A percentile compares a stretch with the other conserved stretches of the same genome.
These are phyloP conservation scores for Yamadazyma phyllophila DNA, from an alignment of 805 yeast species.

Conservation along the genomic window DNA sequence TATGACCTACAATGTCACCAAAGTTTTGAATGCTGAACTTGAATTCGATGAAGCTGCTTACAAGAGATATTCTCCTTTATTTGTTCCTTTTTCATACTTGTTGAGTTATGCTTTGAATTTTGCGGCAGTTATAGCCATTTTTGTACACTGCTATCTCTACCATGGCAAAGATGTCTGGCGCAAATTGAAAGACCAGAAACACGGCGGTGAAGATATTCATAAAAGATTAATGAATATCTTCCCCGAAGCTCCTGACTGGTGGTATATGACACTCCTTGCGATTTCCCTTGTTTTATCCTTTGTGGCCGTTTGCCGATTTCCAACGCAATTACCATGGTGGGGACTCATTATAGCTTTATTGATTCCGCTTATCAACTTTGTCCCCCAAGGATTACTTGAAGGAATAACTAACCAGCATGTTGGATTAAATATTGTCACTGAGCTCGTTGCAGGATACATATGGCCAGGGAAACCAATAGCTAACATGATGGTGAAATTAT, in stretches of 20 bases:
- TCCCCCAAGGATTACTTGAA: constrained; percentile 31
- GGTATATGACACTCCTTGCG: constrained; percentile 33
- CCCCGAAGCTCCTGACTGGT: constrained; percentile 42
- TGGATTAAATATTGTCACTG: constrained; percentile 36
- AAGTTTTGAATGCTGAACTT: constrained; percentile 38
- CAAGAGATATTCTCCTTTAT: constrained; percentile 59
- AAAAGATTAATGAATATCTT: constrained; percentile 49
- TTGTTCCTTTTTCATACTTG: constrained; percentile 52
- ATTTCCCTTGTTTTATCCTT: constrained; percentile 20
- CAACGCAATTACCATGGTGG: constrained; percentile 39
- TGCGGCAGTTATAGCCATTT: constrained; percentile 61
- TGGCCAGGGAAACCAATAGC: constrained; percentile 46
- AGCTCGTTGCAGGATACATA: constrained; percentile 40
- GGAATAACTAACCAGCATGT: constrained; percentile 18
- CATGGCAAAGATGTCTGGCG: constrained; percentile 49
- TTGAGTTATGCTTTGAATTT: constrained; percentile 54
- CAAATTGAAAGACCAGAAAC: constrained; percentile 17
- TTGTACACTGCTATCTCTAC: constrained; percentile 49
- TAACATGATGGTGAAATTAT: constrained; percentile 44
- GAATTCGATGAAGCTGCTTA: constrained; percentile 48
- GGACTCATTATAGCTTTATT: constrained; percentile 33
- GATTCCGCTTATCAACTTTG: constrained; percentile 34
- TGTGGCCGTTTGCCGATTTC: constrained; percentile 32
- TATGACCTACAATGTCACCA: constrained; percentile 45
- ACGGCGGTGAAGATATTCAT: constrained; percentile 33